These are phyloP conservation scores for Blastomyces emzantsi DNA, from an alignment of 2,329 filamentous ascomycete genomes.

Conservation along the genomic window DNA sequence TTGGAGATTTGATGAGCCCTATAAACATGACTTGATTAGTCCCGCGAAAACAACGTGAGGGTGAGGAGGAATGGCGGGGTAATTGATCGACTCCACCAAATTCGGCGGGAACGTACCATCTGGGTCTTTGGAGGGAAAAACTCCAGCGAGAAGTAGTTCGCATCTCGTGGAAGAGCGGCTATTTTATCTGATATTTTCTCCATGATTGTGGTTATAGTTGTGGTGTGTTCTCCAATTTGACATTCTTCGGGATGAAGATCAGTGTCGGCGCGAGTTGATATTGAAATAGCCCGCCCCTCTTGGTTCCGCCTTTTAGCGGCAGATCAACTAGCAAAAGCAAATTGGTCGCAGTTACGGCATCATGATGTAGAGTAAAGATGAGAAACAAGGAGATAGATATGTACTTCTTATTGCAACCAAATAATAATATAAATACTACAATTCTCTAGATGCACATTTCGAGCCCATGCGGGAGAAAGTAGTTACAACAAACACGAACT, in stretches of 20 bases:
- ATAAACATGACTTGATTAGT: constrained; percentile 21
- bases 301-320: background rate
- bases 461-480: no score
- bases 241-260: background rate
- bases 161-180: constrained; percentile 70
- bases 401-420: background rate
- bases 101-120: constrained; percentile 48
- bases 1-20: constrained; percentile 86
- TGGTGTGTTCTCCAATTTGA: background rate
- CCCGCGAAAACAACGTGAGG: background rate
- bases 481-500: no score
- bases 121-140: constrained; percentile 98
- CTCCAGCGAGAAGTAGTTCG: constrained; percentile 89
- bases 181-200: constrained; percentile 95
- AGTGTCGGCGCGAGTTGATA: background rate
- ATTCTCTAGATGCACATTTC: no score
- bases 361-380: background rate
- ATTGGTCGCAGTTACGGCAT: background rate
- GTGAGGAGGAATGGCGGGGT: background rate
- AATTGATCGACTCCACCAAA: constrained; percentile 10
- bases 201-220: constrained; percentile 9
- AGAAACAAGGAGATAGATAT: background rate
- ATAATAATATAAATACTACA: background rate
- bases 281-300: background rate
- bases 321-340: background rate